These are phyloP conservation scores for Pleurotus salmoneostramineus DNA, from an alignment of 768 basidiomycete species.

Conservation along the genomic window DNA sequence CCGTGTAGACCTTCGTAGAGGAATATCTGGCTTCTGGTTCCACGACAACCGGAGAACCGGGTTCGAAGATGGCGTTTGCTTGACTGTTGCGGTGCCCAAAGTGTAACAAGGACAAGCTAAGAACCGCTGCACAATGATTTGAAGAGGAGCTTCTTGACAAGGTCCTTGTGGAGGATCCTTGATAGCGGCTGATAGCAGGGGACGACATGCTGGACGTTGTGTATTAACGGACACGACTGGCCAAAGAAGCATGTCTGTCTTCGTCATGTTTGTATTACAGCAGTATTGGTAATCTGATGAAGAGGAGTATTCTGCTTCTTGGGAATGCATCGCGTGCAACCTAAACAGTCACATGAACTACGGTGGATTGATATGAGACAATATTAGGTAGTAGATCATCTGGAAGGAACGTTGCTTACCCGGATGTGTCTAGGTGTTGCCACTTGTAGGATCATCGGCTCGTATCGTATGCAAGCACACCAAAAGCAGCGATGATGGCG, in stretches of 20 bases:
- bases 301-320: not conserved
- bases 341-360: slow-evolving; percentile 5
- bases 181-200: slow-evolving; percentile 4
- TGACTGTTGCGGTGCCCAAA: too few species aligned
- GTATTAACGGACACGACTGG: not conserved
- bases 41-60: not conserved
- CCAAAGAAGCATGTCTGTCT: slow-evolving; percentile 1
- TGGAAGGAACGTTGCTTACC: not conserved
- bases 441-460: slow-evolving; percentile 17
- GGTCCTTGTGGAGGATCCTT: slow-evolving; percentile 2
- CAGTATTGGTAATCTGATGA: slow-evolving; percentile 1
- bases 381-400: not conserved
- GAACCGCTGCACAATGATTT: not conserved
- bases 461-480: slow-evolving; percentile 73
- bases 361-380: not conserved
- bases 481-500: slow-evolving; percentile 81
- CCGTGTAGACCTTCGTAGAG: not conserved
- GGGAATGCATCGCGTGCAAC: slow-evolving; percentile 7
- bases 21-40: not conserved
- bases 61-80: not conserved
- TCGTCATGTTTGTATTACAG: not conserved
- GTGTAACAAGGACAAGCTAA: not conserved
- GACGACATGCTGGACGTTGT: not conserved
- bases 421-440: not conserved
- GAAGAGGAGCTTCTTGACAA: not conserved